These are phyloP conservation scores for Gossypium aridum DNA, from an alignment of 441 rosid species.

Conservation along the genomic window DNA sequence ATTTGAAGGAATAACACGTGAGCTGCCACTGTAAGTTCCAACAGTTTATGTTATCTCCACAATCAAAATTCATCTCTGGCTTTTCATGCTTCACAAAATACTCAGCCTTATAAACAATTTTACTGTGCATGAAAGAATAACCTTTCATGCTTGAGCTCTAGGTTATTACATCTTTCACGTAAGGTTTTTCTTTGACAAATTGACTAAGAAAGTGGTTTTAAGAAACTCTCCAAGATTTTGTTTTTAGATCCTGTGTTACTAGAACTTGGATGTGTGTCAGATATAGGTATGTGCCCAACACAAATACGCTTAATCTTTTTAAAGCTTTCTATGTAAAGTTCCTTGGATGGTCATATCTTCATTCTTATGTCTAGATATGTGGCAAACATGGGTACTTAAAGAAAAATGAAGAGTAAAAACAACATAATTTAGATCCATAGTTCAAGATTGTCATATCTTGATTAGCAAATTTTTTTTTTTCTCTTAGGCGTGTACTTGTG, in stretches of 20 bases:
- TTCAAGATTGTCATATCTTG: neutral
- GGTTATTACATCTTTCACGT: neutral
- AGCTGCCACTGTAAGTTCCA: conserved; percentile 64
- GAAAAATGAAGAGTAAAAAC: neutral
- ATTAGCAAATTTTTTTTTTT: neutral
- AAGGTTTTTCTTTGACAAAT: neutral
- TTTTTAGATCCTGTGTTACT: neutral
- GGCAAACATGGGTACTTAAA: neutral
- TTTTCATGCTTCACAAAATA: conserved; percentile 3
- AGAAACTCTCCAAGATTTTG: neutral
- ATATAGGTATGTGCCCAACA: too few relatives aligned
- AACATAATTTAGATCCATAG: neutral
- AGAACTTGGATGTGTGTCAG: neutral
- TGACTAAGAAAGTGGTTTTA: neutral
- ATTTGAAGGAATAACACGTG: conserved; percentile 71
- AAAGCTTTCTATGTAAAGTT: neutral
- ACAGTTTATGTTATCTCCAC: conserved; percentile 12
- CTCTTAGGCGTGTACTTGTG: neutral
- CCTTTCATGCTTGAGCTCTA: conserved; percentile 2
- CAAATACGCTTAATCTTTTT: too few relatives aligned
- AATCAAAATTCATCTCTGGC: neutral
- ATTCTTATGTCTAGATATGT: neutral
- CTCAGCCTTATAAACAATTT: neutral
- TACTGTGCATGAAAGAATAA: neutral
- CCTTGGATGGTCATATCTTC: neutral